Evolutionary conservation across 768 basidiomycete genomes (phyloP), one percentile per base, ranked within the genome.

Genomic region (Crassisporium funariophilum): DNA sequence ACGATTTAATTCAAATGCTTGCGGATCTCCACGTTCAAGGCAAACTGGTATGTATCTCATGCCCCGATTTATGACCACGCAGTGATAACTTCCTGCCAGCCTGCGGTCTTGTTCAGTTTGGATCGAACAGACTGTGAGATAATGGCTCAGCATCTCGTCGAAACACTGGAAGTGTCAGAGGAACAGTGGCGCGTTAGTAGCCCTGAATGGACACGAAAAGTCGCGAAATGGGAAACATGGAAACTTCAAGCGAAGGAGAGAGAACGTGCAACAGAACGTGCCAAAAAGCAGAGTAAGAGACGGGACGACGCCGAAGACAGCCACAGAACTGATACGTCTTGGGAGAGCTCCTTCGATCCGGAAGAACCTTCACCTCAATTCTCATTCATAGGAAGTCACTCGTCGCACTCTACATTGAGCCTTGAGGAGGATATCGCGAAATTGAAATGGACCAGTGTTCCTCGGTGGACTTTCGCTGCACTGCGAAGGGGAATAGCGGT

Each of bases 101-200:
- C 84, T 3, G 86, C 83, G 0, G 76, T 88, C 10, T 61, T 88
- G 16, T 88, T 88, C 67, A 76, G 71, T 43, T 85, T 88, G 54
- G 82, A 86, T 52, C 76, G 86, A 15, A 60, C 66, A 2, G 67
- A 70, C 15, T 86, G 84, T 58, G 83, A 86, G 57, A 52, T 62
- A n/a, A 73, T 84, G 67, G 80, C 73, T 0, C 27, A 57, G 16
- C 46, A 49, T 10, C 60, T 88, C 17, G 15, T 68, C 1, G 12
- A 46, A 2, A 57, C 47, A 0, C 69, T 87, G 11, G 52, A 68
- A 44, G 35, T 20, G 0, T 70, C 76, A 4, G 86, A 88, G 60
- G 34, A 49, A 16, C 35, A 61, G 21, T 88, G 84, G 83, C 72
- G 77, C 1, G 46, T 54, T 4, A 61, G 54, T 2, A 78, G 65